Conservation (phyloP, 306 rosid species). For the Astragalus glycyphyllos region DNA sequence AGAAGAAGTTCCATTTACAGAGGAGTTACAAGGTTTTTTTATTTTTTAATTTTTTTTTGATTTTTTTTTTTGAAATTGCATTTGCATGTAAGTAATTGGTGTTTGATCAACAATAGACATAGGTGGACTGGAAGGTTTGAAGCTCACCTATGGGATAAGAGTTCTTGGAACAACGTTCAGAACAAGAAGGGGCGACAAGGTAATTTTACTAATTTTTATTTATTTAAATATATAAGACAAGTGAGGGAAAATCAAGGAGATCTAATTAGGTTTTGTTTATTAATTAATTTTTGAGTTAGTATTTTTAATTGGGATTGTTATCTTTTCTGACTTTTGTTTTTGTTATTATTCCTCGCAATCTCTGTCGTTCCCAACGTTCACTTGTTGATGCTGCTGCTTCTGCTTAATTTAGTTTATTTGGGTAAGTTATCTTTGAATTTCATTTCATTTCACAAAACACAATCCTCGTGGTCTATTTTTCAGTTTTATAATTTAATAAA, state of each 20-base stretch:
- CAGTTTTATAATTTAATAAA: constrained; percentile 22
- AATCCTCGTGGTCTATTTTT: constrained; percentile 32
- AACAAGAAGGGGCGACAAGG: constrained; percentile 97
- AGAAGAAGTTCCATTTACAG: constrained; percentile 90
- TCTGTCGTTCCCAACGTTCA: constrained; percentile 70
- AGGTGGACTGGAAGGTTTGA: constrained; percentile 98
- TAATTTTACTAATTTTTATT: constrained; percentile 26
- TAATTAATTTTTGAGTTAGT: neutral
- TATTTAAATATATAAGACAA: neutral
- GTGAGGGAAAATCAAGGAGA: constrained; percentile 59
- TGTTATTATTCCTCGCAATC: constrained; percentile 53
- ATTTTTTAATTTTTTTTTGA: neutral
- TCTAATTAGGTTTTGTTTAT: constrained; percentile 45
- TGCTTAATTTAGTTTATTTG: constrained; percentile 78
- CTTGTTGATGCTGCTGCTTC: constrained; percentile 51
- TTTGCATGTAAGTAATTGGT: constrained; percentile 58
- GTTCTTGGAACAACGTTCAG: constrained; percentile 82
- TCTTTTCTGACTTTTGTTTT: constrained; percentile 63
- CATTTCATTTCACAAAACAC: neutral
- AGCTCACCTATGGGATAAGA: constrained; percentile 98
- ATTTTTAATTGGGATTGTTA: constrained; percentile 17
- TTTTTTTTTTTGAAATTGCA: constrained; percentile 4
- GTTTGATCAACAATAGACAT: constrained; percentile 61
- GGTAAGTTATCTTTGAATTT: constrained; percentile 67
- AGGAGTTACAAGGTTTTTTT: constrained; percentile 83